Conservation (phyloP, 1,284 basidiomycete genomes). For the Somion occarium region DNA sequence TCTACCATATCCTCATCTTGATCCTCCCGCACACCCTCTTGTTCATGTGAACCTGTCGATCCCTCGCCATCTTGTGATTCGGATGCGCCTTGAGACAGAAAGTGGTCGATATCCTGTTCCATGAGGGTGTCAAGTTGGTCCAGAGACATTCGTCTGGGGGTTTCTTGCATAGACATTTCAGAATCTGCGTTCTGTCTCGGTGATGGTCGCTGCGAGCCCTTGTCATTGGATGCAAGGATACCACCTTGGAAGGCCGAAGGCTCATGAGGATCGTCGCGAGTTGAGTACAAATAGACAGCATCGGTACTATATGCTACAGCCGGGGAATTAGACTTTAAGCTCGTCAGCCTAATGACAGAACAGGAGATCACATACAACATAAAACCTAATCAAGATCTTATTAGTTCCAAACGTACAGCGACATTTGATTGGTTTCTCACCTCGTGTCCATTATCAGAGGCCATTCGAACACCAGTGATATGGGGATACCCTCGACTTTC, state of each 20-base stretch:
- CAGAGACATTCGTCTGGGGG: background rate
- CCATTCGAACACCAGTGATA: constrained; percentile 79
- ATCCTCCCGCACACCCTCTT: constrained; percentile 1
- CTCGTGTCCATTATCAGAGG: constrained; percentile 73
- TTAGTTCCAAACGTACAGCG: background rate
- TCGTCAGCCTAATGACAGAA: too few species aligned
- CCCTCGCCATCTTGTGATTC: background rate
- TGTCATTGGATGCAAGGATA: background rate
- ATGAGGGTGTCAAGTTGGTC: constrained; percentile 16
- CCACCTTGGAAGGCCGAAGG: constrained; percentile 6
- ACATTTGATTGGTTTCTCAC: constrained; percentile 59
- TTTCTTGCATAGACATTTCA: background rate
- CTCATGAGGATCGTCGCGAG: constrained; percentile 53
- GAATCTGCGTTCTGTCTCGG: too few species aligned
- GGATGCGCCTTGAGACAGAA: constrained; percentile 6
- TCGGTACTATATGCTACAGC: constrained; percentile 70
- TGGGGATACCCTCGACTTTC: constrained; percentile 46
- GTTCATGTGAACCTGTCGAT: background rate
- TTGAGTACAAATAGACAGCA: constrained; percentile 79
- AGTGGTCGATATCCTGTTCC: constrained; percentile 26
- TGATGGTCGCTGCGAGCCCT: background rate
- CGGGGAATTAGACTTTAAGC: too few species aligned
- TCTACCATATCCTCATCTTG: constrained; percentile 20
- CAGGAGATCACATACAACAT: too few species aligned
- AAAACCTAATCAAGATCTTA: constrained; percentile 6